Percentiles rank a stretch among this genome's conserved stretches.
Evolutionary conservation across 1,284 basidiomycete genomes (phyloP).

Genomic region (Trichosporon coremiiforme): DNA sequence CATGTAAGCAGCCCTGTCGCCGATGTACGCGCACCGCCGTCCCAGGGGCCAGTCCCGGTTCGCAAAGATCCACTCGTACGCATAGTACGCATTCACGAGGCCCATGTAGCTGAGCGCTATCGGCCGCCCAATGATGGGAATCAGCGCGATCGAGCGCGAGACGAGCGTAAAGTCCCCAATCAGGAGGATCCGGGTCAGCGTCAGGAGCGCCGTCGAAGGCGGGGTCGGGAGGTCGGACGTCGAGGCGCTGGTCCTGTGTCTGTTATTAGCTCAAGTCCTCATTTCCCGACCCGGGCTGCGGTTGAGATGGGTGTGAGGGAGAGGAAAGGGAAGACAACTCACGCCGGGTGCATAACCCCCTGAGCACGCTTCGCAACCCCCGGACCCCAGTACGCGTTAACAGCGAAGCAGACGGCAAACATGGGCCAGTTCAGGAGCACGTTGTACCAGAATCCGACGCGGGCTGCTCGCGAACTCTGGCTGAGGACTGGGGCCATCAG

Average conservation of each 20-base stretch:
- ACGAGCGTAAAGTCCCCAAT: conserved; percentile 55
- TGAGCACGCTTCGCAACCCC: conserved; percentile 52
- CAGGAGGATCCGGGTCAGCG: conserved; percentile 47
- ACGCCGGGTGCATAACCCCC: conserved; percentile 50
- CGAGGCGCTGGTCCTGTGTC: conserved; percentile 48
- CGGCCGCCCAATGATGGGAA: conserved; percentile 48
- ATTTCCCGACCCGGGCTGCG: no score
- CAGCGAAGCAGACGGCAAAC: conserved; percentile 53
- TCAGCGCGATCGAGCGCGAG: conserved; percentile 44
- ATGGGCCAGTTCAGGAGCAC: conserved; percentile 53
- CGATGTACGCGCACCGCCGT: conserved; percentile 45
- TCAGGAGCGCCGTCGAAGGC: conserved; percentile 32
- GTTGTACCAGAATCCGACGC: conserved; percentile 54
- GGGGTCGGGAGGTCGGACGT: conserved; percentile 19
- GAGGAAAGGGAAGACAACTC: no score
- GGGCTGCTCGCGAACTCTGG: conserved; percentile 26
- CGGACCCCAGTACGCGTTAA: conserved; percentile 55
- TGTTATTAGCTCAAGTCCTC: no score
- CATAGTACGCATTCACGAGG: conserved; percentile 54
- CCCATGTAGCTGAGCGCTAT: conserved; percentile 49
- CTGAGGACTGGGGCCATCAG: conserved; percentile 30
- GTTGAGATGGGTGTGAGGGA: no score
- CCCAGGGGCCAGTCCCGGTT: conserved; percentile 49
- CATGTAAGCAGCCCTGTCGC: conserved; percentile 50
- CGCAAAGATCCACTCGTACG: conserved; percentile 54